phyloP scores from a whole-genome alignment of 495 filamentous ascomycete species.

The Aspergillus saccharolyticus region DNA sequence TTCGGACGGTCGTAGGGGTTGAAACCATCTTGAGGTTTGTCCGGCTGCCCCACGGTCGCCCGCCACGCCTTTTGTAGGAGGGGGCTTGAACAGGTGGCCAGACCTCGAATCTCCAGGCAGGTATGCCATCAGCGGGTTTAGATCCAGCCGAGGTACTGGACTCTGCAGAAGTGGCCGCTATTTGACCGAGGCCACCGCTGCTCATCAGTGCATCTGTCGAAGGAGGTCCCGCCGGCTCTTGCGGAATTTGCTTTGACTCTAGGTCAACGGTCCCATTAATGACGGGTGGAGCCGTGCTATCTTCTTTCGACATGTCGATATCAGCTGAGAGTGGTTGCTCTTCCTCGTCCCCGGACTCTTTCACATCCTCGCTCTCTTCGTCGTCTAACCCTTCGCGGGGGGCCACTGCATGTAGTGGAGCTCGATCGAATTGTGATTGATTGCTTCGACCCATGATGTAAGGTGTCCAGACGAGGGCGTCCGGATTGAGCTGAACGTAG shows the following conservation, averaged over 20 bases:
- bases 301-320: slow-evolving; percentile 8
- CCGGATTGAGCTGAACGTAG: slow-evolving; percentile 78
- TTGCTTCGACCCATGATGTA: slow-evolving; percentile 91
- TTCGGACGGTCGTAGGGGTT: slow-evolving; percentile 30
- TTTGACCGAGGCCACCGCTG: slow-evolving; percentile 30
- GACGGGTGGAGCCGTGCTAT: slow-evolving; percentile 14
- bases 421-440: slow-evolving; percentile 77
- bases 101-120: slow-evolving; percentile 75
- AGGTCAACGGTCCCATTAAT: slow-evolving; percentile 21
- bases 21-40: slow-evolving; percentile 14
- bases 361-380: slow-evolving; percentile 39
- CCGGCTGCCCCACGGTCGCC: slow-evolving; percentile 40
- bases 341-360: slow-evolving; percentile 29
- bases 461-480: slow-evolving; percentile 88
- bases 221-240: slow-evolving; percentile 35
- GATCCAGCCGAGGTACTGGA: slow-evolving; percentile 12
- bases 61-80: slow-evolving; percentile 37
- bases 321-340: slow-evolving; percentile 26
- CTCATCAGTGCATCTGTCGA: slow-evolving; percentile 30
- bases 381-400: slow-evolving; percentile 67
- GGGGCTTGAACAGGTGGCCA: slow-evolving; percentile 71
- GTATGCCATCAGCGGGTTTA: slow-evolving; percentile 51
- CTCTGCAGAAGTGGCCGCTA: slow-evolving; percentile 10
- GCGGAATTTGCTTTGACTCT: slow-evolving; percentile 11
- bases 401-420: slow-evolving; percentile 80